phyloP scores from a whole-genome alignment of 352 stramenopile species.

The Albugo candida region DNA sequence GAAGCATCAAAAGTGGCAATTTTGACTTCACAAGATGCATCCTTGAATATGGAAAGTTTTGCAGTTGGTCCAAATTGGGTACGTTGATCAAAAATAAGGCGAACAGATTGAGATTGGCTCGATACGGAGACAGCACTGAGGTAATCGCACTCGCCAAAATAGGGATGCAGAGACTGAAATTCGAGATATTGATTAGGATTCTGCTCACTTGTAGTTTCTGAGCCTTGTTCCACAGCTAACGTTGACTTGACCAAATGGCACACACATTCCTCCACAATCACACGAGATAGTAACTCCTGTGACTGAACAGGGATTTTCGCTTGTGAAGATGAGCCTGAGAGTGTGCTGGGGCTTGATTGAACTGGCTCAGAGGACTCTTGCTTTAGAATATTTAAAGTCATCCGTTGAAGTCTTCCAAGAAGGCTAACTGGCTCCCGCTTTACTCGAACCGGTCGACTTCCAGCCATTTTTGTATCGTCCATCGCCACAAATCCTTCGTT shows the following conservation, averaged over 20 bases:
- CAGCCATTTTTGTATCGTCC: neutral
- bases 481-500: too few relatives aligned
- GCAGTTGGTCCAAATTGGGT: constrained; percentile 48
- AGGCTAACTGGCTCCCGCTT: constrained; percentile 20
- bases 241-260: constrained; percentile 72
- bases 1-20: constrained; percentile 28
- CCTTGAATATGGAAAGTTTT: constrained; percentile 50
- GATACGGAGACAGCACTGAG: constrained; percentile 29
- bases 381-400: constrained; percentile 29
- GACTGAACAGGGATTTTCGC: constrained; percentile 19
- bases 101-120: constrained; percentile 32
- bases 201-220: neutral
- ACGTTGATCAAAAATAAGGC: constrained; percentile 64
- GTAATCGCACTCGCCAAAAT: constrained; percentile 70
- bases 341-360: constrained; percentile 5
- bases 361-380: constrained; percentile 26
- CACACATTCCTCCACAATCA: constrained; percentile 71
- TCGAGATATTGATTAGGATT: constrained; percentile 11
- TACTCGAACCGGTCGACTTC: neutral
- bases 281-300: constrained; percentile 37
- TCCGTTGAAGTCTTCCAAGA: constrained; percentile 24
- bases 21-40: constrained; percentile 38
- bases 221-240: constrained; percentile 34
- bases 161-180: constrained; percentile 70
- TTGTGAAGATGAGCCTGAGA: too few relatives aligned